Evolutionary conservation across 768 basidiomycete species (phyloP).

Genomic region (Psilocybe tampanensis): DNA sequence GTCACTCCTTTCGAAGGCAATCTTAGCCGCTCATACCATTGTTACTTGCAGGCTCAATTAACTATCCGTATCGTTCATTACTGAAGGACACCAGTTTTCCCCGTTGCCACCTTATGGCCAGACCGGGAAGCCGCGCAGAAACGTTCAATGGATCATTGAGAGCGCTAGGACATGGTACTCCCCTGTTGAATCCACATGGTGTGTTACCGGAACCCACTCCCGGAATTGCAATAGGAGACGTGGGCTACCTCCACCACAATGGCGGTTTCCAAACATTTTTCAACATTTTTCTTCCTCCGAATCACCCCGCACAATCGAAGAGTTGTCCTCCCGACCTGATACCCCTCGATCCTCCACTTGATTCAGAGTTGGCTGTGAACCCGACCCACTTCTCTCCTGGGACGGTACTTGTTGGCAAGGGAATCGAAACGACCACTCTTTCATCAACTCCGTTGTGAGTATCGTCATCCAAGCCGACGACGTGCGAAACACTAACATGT

Average conservation of each 20-base stretch:
- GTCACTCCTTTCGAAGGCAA: neutral
- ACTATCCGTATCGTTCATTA: neutral
- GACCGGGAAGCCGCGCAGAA: neutral
- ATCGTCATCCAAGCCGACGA: neutral
- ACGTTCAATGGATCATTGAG: neutral
- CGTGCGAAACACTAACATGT: conserved; percentile 2
- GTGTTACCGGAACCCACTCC: neutral
- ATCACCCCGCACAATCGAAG: neutral
- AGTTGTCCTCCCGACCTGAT: neutral
- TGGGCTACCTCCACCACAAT: conserved; percentile 7
- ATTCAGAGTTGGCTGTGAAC: neutral
- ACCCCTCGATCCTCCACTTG: neutral
- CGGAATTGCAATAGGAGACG: conserved; percentile 18
- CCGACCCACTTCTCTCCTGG: neutral
- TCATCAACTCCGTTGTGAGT: conserved; percentile 4
- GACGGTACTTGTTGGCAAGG: neutral
- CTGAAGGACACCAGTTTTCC: conserved; percentile 1
- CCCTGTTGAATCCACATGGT: neutral
- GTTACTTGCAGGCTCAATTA: neutral
- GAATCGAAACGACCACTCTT: neutral
- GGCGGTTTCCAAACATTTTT: neutral
- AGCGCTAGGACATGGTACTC: neutral
- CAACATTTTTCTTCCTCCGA: neutral
- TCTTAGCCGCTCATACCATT: no score
- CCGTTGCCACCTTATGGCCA: neutral